Base-by-base conservation (phyloP, 2,329 filamentous ascomycete genomes). In the Colletotrichum cereale region DNA sequence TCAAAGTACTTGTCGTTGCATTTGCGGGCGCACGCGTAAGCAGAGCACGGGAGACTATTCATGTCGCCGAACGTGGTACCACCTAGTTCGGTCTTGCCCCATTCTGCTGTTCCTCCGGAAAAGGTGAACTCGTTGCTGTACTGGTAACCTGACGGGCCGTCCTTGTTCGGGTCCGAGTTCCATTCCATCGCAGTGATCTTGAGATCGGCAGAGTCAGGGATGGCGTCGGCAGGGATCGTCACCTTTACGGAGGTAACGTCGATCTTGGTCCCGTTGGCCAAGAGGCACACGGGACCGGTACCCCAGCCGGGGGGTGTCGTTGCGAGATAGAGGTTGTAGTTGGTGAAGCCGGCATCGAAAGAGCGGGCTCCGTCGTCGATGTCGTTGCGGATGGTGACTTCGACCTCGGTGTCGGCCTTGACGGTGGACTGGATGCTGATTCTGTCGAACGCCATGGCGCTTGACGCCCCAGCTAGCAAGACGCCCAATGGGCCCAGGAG, bases 351-450 rank as follows among this genome's bases (percentile, higher is more conserved):
- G 44, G 75, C 71, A 62, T 76, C 76, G 62, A 71, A 71, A 60
- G 77, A 79, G 2, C 29, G 5, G 29, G n/a, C 24, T 3, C 58
- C 36, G 21, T 31, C n/a, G 21, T n/a, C 26, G 31, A 68, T n/a
- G 64, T 83, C 79, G 40, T 78, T 76, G 75, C 80, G 77, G n/a
- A 83, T 77, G 6, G 77, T 80, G 75, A 82, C 80, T 62, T 67
- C 52, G 48, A 73, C 64, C 29, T 75, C 75, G 34, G 52, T 68
- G 53, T 73, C 74, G 12, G 66, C 66, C 18, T 68, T 29, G 29
- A 68, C 66, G 14, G 58, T 57, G 12, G 58, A 38, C 16, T 31
- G 42, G 31, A 68, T 68, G 48, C 66, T 53, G 5, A 68, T 67
- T 5, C 38, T 44, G 1, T 47, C 38, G 12, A 67, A 57, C 12